Evolutionary conservation across 495 filamentous ascomycete species (phyloP).

Genomic region (Penicillium flavigenum): DNA sequence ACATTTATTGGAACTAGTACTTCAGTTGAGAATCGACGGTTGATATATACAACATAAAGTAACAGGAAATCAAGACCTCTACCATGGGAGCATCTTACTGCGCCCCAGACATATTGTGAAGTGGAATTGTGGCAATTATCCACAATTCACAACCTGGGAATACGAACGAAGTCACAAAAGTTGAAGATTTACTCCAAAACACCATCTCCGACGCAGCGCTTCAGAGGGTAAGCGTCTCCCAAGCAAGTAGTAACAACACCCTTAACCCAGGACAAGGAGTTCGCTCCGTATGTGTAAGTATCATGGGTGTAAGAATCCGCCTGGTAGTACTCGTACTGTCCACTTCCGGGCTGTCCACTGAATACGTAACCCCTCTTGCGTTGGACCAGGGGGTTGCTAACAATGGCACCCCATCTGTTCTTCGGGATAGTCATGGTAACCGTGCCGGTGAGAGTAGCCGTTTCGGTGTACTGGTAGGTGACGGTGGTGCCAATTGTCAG

Average conservation of each 20-base stretch:
- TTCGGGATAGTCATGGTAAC: background rate
- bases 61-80: background rate
- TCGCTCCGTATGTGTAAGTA: background rate
- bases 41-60: no score
- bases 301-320: background rate
- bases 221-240: background rate
- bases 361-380: background rate
- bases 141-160: background rate
- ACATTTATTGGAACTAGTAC: no score
- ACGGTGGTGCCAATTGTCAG: background rate
- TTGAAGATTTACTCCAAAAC: background rate
- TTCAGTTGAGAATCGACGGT: no score
- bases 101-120: background rate
- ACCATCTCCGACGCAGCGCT: background rate
- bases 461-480: background rate
- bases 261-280: background rate
- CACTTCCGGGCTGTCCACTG: background rate
- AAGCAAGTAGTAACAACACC: background rate
- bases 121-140: background rate
- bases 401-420: background rate
- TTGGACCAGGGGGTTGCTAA: background rate
- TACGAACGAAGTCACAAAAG: background rate
- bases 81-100: background rate
- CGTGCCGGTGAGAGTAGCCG: background rate
- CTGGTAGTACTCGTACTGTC: background rate